These are phyloP conservation scores for Puccinia horiana DNA, from an alignment of 1,284 basidiomycete species.

Conservation along the genomic window DNA sequence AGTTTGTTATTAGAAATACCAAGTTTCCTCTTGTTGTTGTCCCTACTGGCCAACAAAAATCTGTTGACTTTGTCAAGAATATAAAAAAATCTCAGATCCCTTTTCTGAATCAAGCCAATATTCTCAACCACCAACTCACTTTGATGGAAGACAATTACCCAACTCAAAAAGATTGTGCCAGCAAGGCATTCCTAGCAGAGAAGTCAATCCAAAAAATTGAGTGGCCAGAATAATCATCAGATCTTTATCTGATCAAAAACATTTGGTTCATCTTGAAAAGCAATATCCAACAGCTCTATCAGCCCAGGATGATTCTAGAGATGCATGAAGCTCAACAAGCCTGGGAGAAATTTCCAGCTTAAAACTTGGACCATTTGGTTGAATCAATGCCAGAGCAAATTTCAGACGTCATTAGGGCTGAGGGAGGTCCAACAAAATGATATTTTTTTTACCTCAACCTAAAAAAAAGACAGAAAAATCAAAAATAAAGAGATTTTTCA, in stretches of 20 bases:
- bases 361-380: background rate
- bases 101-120: background rate
- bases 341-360: slow-evolving; percentile 14
- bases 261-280: background rate
- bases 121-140: background rate
- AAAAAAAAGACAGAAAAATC: too few species aligned
- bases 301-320: background rate
- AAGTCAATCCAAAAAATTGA: background rate
- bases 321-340: background rate
- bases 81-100: background rate
- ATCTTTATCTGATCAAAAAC: background rate
- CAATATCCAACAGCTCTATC: background rate
- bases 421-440: too few species aligned
- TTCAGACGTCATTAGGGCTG: slow-evolving; percentile 3
- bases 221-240: background rate
- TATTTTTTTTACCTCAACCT: too few species aligned
- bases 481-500: background rate
- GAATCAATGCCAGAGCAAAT: slow-evolving; percentile 19
- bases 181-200: background rate
- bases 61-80: background rate
- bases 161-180: background rate
- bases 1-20: background rate
- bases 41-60: background rate
- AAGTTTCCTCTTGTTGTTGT: background rate
- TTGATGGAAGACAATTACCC: background rate